These are phyloP conservation scores for Penium margaritaceum DNA, from an alignment of 139 green algal genomes.

Conservation along the genomic window DNA sequence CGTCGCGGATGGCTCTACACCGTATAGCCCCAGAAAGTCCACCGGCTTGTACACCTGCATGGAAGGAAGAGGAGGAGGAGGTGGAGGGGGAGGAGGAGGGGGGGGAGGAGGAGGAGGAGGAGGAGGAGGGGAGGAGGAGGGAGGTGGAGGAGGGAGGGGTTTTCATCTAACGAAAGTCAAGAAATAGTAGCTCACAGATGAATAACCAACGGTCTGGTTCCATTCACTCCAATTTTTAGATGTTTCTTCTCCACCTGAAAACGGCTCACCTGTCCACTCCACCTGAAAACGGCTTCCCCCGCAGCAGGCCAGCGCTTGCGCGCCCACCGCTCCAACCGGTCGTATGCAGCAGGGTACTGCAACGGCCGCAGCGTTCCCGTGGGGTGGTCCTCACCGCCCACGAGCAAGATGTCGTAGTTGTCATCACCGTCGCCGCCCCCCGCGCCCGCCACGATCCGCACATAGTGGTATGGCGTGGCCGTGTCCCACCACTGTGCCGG, in stretches of 20 bases:
- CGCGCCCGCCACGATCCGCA: slow-evolving; percentile 45
- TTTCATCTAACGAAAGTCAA: no score
- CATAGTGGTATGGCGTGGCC: slow-evolving; percentile 48
- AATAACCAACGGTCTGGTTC: no score
- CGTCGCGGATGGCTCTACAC: background rate
- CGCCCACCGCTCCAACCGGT: slow-evolving; percentile 47
- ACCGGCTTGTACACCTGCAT: slow-evolving; percentile 21
- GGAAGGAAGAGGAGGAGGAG: no score
- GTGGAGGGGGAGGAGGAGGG: no score
- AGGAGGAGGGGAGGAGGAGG: no score
- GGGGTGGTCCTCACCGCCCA: slow-evolving; percentile 49
- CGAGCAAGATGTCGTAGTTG: slow-evolving; percentile 53
- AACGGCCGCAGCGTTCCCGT: slow-evolving; percentile 23
- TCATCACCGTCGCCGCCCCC: slow-evolving; percentile 5
- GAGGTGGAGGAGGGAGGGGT: no score
- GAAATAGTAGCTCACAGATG: no score
- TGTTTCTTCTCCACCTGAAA: no score
- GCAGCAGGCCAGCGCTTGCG: slow-evolving; percentile 48
- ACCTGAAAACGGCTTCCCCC: slow-evolving; percentile 45
- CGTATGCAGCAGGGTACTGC: slow-evolving; percentile 56
- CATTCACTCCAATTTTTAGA: no score
- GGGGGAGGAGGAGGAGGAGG: no score
- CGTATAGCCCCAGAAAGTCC: slow-evolving; percentile 22
- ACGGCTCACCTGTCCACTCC: slow-evolving; percentile 49
- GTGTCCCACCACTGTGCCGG: slow-evolving; percentile 58